A percentile compares a stretch with the other conserved stretches of the same genome.
Evolutionary conservation across 2,329 filamentous ascomycete species (phyloP).

Genomic region (Teratosphaeria nubilosa): DNA sequence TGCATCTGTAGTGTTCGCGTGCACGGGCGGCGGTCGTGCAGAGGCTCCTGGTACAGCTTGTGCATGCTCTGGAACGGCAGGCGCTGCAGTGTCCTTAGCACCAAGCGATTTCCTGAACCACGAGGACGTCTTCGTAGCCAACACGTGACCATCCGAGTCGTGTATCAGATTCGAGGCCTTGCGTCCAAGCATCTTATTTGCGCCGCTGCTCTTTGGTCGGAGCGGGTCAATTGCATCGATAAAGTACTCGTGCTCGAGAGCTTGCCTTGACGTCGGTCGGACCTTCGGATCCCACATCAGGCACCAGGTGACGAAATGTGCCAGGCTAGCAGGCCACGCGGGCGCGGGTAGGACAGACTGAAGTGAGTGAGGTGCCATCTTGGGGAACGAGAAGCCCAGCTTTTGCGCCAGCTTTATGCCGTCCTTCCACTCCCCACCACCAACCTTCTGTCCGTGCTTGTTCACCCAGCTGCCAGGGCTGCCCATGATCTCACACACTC

Average conservation of each 20-base stretch:
- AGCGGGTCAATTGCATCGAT: constrained; percentile 83
- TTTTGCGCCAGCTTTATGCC: constrained; percentile 87
- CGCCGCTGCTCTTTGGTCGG: constrained; percentile 82
- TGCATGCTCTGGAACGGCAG: constrained; percentile 43
- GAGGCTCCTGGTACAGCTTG: constrained; percentile 31
- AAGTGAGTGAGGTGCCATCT: constrained; percentile 95
- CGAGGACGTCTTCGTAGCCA: constrained; percentile 69
- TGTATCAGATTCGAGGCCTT: constrained; percentile 81
- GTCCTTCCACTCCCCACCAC: constrained; percentile 95
- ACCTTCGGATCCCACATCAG: constrained; percentile 96
- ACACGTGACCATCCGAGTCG: constrained; percentile 51
- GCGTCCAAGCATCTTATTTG: constrained; percentile 71
- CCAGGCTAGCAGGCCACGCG: constrained; percentile 81
- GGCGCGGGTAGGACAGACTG: constrained; percentile 84
- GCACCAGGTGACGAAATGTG: constrained; percentile 95
- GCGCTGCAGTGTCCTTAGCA: constrained; percentile 60
- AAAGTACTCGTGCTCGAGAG: constrained; percentile 94
- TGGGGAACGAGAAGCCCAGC: constrained; percentile 95
- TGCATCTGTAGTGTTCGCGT: constrained; percentile 34
- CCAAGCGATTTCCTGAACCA: constrained; percentile 97
- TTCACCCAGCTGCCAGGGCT: constrained; percentile 98
- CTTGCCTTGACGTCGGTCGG: constrained; percentile 83
- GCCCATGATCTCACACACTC: constrained; percentile 98
- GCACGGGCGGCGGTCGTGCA: constrained; percentile 33
- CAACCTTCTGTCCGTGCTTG: constrained; percentile 75